Conservation (phyloP, 225 moss, liverwort and hornwort species). For the Antitrichia curtipendula region DNA sequence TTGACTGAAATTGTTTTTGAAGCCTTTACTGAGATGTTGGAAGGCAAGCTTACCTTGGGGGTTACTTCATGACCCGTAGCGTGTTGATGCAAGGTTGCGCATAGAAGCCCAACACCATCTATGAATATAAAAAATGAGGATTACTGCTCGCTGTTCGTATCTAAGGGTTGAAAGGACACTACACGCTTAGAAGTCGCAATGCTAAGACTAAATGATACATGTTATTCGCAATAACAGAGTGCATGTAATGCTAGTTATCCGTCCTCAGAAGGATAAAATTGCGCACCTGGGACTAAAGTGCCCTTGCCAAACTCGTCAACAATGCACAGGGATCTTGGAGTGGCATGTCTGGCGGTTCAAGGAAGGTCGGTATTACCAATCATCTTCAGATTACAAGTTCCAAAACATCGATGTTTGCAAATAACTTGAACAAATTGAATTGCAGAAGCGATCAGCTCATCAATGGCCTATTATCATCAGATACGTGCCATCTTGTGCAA, state of each 20-base stretch:
- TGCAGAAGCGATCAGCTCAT: not conserved
- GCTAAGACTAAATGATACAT: not conserved
- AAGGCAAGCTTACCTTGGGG: constrained; percentile 48
- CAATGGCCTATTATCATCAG: not conserved
- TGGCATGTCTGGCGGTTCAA: constrained; percentile 57
- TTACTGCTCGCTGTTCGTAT: not conserved
- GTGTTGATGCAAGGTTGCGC: constrained; percentile 62
- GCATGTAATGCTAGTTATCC: not conserved
- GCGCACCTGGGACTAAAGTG: constrained; percentile 65
- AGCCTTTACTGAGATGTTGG: not conserved
- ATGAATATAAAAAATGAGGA: not conserved
- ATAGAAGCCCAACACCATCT: constrained; percentile 94
- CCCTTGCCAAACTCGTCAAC: constrained; percentile 99
- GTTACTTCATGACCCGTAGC: constrained; percentile 20
- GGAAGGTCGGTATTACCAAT: not conserved
- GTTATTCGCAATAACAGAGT: not conserved
- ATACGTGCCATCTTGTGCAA: not conserved
- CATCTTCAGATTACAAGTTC: not conserved
- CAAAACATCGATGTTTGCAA: not conserved
- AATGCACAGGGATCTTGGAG: constrained; percentile 74
- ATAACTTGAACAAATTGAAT: not conserved
- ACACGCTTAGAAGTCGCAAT: not conserved
- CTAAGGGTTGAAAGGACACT: not conserved
- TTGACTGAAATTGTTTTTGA: not conserved
- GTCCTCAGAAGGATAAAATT: not conserved